Evolutionary conservation across 768 basidiomycete genomes (phyloP).

Genomic region (Suillus placidus): DNA sequence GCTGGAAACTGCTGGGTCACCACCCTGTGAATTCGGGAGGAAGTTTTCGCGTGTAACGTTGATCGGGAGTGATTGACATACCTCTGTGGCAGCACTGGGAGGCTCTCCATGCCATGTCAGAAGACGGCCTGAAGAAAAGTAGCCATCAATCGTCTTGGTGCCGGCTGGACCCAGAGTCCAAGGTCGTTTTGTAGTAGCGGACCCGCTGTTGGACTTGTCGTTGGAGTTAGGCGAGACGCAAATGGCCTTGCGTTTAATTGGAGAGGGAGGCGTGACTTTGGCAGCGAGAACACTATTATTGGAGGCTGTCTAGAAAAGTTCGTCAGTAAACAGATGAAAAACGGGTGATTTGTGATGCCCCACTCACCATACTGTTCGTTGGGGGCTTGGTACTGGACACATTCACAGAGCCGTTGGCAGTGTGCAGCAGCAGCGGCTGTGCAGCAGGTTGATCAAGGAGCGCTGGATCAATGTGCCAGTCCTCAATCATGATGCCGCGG

Average conservation of each 20-base stretch:
- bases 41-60: no score
- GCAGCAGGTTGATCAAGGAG: conserved; percentile 4
- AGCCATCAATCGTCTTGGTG: not conserved
- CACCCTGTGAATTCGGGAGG: no score
- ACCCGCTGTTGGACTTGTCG: not conserved
- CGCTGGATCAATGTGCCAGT: conserved; percentile 4
- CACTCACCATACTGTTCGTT: not conserved
- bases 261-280: not conserved
- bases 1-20: no score
- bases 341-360: not conserved
- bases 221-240: not conserved
- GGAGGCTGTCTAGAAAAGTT: not conserved
- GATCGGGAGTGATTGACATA: no score
- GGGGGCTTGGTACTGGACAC: not conserved
- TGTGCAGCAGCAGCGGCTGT: no score
- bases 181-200: not conserved
- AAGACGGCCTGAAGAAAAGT: no score
- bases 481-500: not conserved
- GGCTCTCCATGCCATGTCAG: no score
- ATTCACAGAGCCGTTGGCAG: not conserved
- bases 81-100: no score
- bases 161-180: not conserved
- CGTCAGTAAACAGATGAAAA: not conserved
- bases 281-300: not conserved
- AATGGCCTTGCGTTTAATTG: not conserved